Percentiles rank a stretch among this genome's conserved stretches.
These are phyloP conservation scores for Puccinia polysora DNA, from an alignment of 1,284 basidiomycete species.

Conservation along the genomic window DNA sequence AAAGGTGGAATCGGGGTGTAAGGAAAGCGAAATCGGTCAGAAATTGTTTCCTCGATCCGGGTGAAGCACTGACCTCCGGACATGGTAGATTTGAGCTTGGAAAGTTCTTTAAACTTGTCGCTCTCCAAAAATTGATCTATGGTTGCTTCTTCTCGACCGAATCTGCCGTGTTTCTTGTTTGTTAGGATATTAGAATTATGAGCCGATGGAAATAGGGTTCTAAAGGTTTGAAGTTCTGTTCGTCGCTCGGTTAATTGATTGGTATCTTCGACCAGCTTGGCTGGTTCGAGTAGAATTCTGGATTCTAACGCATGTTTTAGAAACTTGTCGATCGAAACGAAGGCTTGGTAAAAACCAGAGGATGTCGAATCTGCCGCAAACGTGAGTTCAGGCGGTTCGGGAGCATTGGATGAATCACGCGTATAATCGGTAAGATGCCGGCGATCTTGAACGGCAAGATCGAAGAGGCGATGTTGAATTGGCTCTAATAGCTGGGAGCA, in stretches of 20 bases:
- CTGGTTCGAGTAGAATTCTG: slow-evolving; percentile 29
- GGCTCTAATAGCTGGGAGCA: slow-evolving; percentile 22
- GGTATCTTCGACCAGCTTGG: slow-evolving; percentile 26
- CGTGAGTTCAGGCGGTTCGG: slow-evolving; percentile 12
- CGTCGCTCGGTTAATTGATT: slow-evolving; percentile 5
- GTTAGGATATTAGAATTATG: slow-evolving; percentile 14
- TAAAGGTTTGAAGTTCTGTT: slow-evolving; percentile 20
- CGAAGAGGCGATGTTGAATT: slow-evolving; percentile 24
- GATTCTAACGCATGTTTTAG: slow-evolving; percentile 37
- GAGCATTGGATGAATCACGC: not conserved
- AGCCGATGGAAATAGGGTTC: slow-evolving; percentile 3
- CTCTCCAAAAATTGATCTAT: slow-evolving; percentile 32
- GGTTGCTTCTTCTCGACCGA: slow-evolving; percentile 31
- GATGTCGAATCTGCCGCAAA: slow-evolving; percentile 16
- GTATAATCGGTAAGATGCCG: not conserved
- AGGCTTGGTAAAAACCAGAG: slow-evolving; percentile 33
- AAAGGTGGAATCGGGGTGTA: not conserved
- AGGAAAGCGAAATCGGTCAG: not conserved
- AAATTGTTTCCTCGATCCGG: not conserved
- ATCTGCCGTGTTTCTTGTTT: slow-evolving; percentile 29
- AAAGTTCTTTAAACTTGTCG: slow-evolving; percentile 33
- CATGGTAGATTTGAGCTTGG: slow-evolving; percentile 22
- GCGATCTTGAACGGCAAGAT: slow-evolving; percentile 22
- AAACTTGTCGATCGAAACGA: slow-evolving; percentile 31
- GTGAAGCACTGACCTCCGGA: slow-evolving; percentile 16